Percentiles rank a stretch among this genome's conserved stretches.
phyloP scores from a whole-genome alignment of 768 basidiomycete species.

The Tremella mesenterica region DNA sequence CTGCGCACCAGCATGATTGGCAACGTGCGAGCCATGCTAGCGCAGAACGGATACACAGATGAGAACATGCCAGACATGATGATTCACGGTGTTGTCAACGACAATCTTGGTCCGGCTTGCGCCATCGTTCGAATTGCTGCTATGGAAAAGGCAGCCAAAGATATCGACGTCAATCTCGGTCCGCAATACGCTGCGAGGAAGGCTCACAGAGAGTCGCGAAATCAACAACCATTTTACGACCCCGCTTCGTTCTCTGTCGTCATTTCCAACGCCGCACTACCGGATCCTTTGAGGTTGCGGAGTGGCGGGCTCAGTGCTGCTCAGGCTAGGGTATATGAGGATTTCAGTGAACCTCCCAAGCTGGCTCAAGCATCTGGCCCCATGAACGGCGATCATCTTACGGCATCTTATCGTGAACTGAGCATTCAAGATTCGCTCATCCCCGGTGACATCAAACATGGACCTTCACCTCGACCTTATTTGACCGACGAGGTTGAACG shows the following conservation, averaged over 20 bases:
- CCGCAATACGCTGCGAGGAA: constrained; percentile 72
- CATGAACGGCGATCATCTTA: constrained; percentile 21
- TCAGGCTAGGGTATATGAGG: constrained; percentile 87
- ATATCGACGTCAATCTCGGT: constrained; percentile 83
- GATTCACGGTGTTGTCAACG: constrained; percentile 65
- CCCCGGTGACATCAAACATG: constrained; percentile 29
- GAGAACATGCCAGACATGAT: constrained; percentile 75
- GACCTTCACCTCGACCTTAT: constrained; percentile 16
- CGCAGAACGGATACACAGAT: constrained; percentile 83
- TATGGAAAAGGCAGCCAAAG: constrained; percentile 86
- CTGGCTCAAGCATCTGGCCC: constrained; percentile 48
- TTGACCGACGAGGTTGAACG: constrained; percentile 14
- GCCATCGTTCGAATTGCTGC: constrained; percentile 92
- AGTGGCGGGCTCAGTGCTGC: constrained; percentile 67
- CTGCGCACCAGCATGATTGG: constrained; percentile 81
- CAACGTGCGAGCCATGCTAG: constrained; percentile 72
- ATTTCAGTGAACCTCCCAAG: constrained; percentile 61
- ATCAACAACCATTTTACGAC: constrained; percentile 76
- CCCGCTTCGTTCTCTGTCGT: constrained; percentile 53
- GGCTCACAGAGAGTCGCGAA: constrained; percentile 58
- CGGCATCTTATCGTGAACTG: constrained; percentile 12
- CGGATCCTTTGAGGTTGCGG: constrained; percentile 81
- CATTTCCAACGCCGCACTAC: constrained; percentile 68
- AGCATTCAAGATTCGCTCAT: constrained; percentile 12
- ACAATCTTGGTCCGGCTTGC: constrained; percentile 90